These are phyloP conservation scores for Anthostomella pinea DNA, from an alignment of 2,329 filamentous ascomycete genomes.

Conservation along the genomic window DNA sequence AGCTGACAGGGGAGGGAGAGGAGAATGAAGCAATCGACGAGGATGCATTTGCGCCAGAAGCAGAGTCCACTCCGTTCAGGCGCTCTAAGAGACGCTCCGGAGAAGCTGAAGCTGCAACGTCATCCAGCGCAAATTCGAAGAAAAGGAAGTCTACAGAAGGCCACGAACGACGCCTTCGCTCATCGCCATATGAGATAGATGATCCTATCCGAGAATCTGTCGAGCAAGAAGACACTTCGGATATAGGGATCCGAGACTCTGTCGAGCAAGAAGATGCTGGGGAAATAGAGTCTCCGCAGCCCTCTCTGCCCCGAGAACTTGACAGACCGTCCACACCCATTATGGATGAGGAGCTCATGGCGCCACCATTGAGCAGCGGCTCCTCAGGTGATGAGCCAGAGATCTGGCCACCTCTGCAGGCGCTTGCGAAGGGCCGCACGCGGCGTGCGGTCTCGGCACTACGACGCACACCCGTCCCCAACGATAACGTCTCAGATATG, in stretches of 20 bases:
- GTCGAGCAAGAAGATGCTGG: conserved; percentile 22
- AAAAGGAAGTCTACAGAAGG: conserved; percentile 57
- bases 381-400: conserved; percentile 42
- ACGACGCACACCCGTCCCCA: conserved; percentile 36
- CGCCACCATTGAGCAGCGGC: conserved; percentile 54
- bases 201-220: conserved; percentile 18
- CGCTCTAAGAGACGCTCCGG: conserved; percentile 40
- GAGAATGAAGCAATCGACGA: conserved; percentile 35
- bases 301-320: conserved; percentile 20
- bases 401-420: conserved; percentile 52
- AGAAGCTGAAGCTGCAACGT: conserved; percentile 20
- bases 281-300: conserved; percentile 23
- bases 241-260: too few species aligned
- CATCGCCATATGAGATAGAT: conserved; percentile 33
- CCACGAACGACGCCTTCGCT: conserved; percentile 34
- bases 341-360: conserved; percentile 48
- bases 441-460: conserved; percentile 24
- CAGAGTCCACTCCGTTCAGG: conserved; percentile 65
- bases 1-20: conserved; percentile 42
- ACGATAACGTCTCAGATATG: conserved; percentile 48
- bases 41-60: conserved; percentile 59
- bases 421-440: conserved; percentile 45
- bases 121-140: conserved; percentile 38
- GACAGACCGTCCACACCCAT: conserved; percentile 38
- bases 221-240: conserved; percentile 25